A percentile compares a stretch with the other conserved stretches of the same genome.
Conservation (phyloP, 2,329 filamentous ascomycete genomes). For the Hymenoscyphus infarciens region DNA sequence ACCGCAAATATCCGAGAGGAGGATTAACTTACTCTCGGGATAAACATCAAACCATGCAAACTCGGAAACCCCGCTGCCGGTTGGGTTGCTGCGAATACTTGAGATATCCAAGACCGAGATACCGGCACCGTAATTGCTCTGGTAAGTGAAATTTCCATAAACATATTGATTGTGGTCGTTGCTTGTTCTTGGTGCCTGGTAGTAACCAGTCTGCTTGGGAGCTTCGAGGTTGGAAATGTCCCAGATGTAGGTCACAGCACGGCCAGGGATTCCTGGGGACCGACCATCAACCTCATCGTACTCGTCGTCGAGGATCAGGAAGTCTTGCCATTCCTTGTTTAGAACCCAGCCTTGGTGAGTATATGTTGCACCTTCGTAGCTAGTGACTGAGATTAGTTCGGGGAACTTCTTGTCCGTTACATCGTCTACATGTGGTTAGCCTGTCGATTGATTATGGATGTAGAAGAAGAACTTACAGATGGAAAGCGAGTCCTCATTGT, state of each 20-base stretch:
- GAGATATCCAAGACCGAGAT: slow-evolving; percentile 2
- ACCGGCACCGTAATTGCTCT: slow-evolving; percentile 2
- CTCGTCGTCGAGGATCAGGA: slow-evolving; percentile 6
- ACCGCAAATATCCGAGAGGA: not conserved
- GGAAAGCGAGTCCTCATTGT: slow-evolving; percentile 6
- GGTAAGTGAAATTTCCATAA: not conserved
- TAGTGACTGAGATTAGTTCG: not conserved
- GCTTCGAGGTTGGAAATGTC: not conserved
- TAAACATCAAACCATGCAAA: slow-evolving; percentile 3
- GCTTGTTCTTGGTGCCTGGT: not conserved
- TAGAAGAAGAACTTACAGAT: not conserved
- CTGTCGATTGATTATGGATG: not conserved
- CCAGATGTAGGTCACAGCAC: not conserved
- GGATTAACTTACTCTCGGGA: not conserved
- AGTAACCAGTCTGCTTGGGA: slow-evolving; percentile 2
- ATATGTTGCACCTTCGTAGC: slow-evolving; percentile 3
- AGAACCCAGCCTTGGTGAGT: slow-evolving; percentile 7
- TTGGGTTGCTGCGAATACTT: slow-evolving; percentile 1
- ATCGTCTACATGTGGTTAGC: not conserved
- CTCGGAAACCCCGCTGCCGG: not conserved
- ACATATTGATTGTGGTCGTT: slow-evolving; percentile 9
- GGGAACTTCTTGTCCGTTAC: slow-evolving; percentile 1
- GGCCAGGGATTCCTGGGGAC: not conserved
- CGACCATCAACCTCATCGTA: slow-evolving; percentile 1
- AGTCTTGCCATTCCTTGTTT: not conserved